These are phyloP conservation scores for Allium sativum DNA, from an alignment of 106 monocot species.

Conservation along the genomic window DNA sequence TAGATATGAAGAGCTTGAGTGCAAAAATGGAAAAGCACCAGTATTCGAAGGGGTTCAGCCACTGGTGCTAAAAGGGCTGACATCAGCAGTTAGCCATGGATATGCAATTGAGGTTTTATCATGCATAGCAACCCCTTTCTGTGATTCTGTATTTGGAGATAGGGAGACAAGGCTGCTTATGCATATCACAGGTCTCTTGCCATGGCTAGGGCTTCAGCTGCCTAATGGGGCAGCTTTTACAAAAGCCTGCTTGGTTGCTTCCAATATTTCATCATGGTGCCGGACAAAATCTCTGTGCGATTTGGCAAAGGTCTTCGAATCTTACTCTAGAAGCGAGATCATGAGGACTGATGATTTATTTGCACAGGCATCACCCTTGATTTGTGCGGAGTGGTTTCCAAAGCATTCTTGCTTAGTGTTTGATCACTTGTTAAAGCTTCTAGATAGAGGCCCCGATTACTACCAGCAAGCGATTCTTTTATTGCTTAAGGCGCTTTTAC, in stretches of 20 bases:
- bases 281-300: conserved; percentile 46
- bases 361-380: conserved; percentile 38
- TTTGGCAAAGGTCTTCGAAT: conserved; percentile 56
- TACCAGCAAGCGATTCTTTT: conserved; percentile 85
- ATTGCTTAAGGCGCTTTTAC: conserved; percentile 82
- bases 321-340: conserved; percentile 64
- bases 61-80: conserved; percentile 89
- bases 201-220: conserved; percentile 88
- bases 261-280: conserved; percentile 83
- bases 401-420: conserved; percentile 83
- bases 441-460: conserved; percentile 76
- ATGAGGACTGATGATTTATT: conserved; percentile 62
- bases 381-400: conserved; percentile 92
- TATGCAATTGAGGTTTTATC: conserved; percentile 83
- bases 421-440: conserved; percentile 82
- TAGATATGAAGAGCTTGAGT: conserved; percentile 70
- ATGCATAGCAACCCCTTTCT: conserved; percentile 60
- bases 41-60: conserved; percentile 92
- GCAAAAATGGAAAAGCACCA: conserved; percentile 63
- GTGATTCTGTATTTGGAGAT: conserved; percentile 88
- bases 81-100: conserved; percentile 75
- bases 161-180: conserved; percentile 83
- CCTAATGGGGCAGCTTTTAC: conserved; percentile 18
- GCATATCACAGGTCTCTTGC: conserved; percentile 89
- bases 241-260: conserved; percentile 77